A percentile compares a stretch with the other conserved stretches of the same genome.
phyloP scores from a whole-genome alignment of 257 asterid genomes.

The Scutellaria galericulata region DNA sequence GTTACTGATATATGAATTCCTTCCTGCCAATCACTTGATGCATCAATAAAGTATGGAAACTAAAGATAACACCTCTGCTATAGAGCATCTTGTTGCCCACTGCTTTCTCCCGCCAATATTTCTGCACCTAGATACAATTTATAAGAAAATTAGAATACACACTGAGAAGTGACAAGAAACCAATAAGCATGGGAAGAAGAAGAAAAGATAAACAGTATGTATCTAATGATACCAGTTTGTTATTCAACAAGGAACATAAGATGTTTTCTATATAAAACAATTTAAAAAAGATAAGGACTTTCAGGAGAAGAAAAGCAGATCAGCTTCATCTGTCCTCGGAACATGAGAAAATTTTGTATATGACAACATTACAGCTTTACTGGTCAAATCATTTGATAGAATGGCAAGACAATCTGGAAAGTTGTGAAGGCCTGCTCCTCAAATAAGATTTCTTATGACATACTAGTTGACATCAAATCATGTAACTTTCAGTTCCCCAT shows the following conservation, averaged over 20 bases:
- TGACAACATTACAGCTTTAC: neutral
- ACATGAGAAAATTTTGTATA: neutral
- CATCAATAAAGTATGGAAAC: constrained; percentile 2
- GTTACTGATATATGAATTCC: neutral
- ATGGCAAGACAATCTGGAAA: neutral
- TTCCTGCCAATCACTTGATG: constrained; percentile 22
- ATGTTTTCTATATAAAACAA: neutral
- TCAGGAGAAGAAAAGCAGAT: constrained; percentile 5
- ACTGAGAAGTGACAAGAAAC: constrained; percentile 17
- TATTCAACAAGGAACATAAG: constrained; percentile 6
- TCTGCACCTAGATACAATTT: constrained; percentile 37
- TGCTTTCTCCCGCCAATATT: constrained; percentile 42
- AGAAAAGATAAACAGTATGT: neutral
- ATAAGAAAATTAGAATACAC: neutral
- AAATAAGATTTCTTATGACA: neutral
- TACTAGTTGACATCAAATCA: neutral
- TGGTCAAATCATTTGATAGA: constrained; percentile 15
- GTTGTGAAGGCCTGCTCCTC: constrained; percentile 17
- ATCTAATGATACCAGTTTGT: neutral
- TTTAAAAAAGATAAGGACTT: neutral
- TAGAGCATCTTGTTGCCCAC: constrained; percentile 42
- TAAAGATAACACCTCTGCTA: constrained; percentile 33
- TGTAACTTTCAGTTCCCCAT: constrained; percentile 2
- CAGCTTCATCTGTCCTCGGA: constrained; percentile 19
- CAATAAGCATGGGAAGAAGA: neutral